phyloP scores from a whole-genome alignment of 108 stramenopile species.

The Cafeteria roenbergensis region DNA sequence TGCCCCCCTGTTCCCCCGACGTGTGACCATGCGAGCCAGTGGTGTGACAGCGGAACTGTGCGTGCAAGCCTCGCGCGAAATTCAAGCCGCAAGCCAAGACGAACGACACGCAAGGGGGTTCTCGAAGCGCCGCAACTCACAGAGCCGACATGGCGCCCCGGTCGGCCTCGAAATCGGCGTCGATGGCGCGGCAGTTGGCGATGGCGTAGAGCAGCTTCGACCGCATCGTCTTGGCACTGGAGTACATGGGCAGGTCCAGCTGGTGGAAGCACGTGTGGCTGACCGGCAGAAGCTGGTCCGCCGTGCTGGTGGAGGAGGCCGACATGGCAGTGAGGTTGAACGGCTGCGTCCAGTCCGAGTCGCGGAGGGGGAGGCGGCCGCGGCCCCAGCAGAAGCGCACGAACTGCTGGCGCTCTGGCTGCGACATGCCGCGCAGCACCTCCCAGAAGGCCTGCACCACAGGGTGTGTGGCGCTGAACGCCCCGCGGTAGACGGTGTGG shows the following conservation, averaged over 20 bases:
- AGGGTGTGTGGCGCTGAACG: constrained; percentile 21
- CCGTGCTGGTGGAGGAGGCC: constrained; percentile 11
- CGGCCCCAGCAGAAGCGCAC: constrained; percentile 52
- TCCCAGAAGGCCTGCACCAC: constrained; percentile 39
- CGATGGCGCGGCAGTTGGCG: too few species aligned
- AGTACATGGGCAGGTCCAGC: constrained; percentile 72
- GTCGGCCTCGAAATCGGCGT: too few species aligned
- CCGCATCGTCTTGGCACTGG: constrained; percentile 54
- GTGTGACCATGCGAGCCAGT: too few species aligned
- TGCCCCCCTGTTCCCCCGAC: too few species aligned
- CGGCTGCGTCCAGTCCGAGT: constrained; percentile 33
- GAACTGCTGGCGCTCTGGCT: constrained; percentile 41
- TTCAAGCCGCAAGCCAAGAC: too few species aligned
- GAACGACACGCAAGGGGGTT: too few species aligned
- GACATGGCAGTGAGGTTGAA: constrained; percentile 17
- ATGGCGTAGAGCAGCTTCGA: constrained; percentile 82
- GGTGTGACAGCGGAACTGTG: too few species aligned
- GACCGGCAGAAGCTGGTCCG: constrained; percentile 68
- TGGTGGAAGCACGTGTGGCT: constrained; percentile 95
- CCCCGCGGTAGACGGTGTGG: constrained; percentile 35
- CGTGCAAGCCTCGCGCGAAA: too few species aligned
- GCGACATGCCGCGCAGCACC: constrained; percentile 32
- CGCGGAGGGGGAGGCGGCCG: constrained; percentile 33
- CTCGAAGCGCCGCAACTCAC: too few species aligned
- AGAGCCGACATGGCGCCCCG: too few species aligned